Evolutionary conservation across 495 filamentous ascomycete genomes (phyloP).

Genomic region (Xylaria bambusicola): DNA sequence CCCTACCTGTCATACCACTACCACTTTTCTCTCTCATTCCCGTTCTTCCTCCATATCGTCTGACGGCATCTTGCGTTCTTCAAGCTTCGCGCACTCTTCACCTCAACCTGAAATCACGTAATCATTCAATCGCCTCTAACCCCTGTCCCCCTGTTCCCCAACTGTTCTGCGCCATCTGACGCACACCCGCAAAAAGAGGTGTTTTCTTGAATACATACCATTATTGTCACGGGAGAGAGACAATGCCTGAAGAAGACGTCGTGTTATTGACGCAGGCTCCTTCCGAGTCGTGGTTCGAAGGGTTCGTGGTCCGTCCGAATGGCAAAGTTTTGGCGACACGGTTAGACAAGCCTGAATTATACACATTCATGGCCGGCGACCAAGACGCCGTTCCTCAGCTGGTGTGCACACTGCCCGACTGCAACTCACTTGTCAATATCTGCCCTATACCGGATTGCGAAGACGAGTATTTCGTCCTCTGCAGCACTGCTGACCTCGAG

Average conservation of each 20-base stretch:
- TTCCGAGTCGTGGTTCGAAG: constrained; percentile 36
- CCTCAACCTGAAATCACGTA: background rate
- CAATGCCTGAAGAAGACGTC: constrained; percentile 25
- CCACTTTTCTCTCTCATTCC: too few species aligned
- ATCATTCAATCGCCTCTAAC: background rate
- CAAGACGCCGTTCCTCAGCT: constrained; percentile 23
- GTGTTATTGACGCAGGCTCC: constrained; percentile 35
- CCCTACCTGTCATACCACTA: too few species aligned
- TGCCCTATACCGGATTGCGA: constrained; percentile 25
- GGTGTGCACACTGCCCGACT: constrained; percentile 29
- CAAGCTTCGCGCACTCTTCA: background rate
- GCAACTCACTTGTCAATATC: constrained; percentile 30
- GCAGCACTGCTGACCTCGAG: constrained; percentile 25
- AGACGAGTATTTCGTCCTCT: constrained; percentile 31
- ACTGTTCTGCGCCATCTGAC: background rate
- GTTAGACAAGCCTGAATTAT: constrained; percentile 32
- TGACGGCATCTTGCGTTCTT: background rate
- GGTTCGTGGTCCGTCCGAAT: constrained; percentile 31
- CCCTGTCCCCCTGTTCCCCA: background rate
- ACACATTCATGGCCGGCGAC: constrained; percentile 33
- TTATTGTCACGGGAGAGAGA: background rate
- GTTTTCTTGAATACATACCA: too few species aligned
- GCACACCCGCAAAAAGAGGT: too few species aligned
- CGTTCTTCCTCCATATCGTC: background rate
- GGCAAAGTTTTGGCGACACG: constrained; percentile 32